These are phyloP conservation scores for Ceratobasidium sp. DNA, from an alignment of 1,284 basidiomycete species.

Conservation along the genomic window DNA sequence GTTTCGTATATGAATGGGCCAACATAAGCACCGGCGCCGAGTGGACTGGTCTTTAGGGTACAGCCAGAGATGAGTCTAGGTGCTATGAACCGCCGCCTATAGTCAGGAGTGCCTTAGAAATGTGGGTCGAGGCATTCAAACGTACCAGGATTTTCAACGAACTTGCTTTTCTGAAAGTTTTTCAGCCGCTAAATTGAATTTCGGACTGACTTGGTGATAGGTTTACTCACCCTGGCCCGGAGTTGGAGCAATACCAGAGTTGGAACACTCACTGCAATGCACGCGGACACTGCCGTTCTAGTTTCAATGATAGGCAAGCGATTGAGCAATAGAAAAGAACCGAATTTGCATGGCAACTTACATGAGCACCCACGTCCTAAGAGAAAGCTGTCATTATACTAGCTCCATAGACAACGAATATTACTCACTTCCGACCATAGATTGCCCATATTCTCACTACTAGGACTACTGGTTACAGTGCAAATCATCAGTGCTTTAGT, in stretches of 20 bases:
- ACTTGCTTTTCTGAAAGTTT: background rate
- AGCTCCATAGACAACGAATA: background rate
- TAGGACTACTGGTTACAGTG: background rate
- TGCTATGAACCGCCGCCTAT: background rate
- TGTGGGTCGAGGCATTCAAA: background rate
- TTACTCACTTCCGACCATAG: conserved; percentile 13
- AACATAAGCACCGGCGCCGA: background rate
- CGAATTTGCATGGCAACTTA: background rate
- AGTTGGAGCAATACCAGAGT: conserved; percentile 4
- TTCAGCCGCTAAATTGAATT: background rate
- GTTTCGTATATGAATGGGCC: conserved; percentile 22
- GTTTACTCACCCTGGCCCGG: background rate
- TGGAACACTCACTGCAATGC: background rate
- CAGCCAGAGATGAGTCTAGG: conserved; percentile 9
- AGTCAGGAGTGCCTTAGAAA: background rate
- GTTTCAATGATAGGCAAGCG: background rate
- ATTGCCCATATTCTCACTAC: conserved; percentile 19
- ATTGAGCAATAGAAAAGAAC: background rate
- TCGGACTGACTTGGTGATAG: background rate
- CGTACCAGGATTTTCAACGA: conserved; percentile 6
- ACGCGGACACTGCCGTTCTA: background rate
- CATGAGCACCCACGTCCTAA: conserved; percentile 16
- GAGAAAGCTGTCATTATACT: background rate
- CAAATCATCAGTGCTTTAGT: background rate
- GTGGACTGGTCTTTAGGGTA: background rate